Conservation (phyloP, 129 eudicot genomes). For the Gnaphalium uliginosum region DNA sequence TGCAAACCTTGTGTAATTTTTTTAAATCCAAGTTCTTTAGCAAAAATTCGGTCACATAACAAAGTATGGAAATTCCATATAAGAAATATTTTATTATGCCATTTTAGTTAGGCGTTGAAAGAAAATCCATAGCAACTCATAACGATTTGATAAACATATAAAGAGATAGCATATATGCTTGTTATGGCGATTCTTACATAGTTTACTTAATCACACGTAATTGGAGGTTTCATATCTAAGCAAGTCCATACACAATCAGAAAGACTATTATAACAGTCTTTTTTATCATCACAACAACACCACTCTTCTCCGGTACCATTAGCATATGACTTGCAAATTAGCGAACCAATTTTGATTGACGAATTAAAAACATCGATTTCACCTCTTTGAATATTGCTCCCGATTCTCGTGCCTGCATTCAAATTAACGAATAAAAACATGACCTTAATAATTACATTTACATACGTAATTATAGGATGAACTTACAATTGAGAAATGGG, state of each 20-base stretch:
- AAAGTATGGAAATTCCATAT: too few species aligned
- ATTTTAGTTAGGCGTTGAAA: neutral
- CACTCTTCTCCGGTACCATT: neutral
- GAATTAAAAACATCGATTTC: too few species aligned
- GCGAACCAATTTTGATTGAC: too few species aligned
- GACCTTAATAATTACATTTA: too few species aligned
- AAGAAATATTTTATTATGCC: neutral
- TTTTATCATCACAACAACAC: conserved; percentile 10
- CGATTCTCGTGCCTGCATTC: conserved; percentile 1
- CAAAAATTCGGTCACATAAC: too few species aligned
- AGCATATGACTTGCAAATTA: neutral
- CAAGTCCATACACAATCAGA: neutral
- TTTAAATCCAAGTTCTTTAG: too few species aligned
- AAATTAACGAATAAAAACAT: too few species aligned
- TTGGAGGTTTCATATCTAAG: neutral
- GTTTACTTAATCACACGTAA: too few species aligned
- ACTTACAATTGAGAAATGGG: too few species aligned
- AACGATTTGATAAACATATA: neutral
- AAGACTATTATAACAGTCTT: neutral
- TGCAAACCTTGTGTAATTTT: too few species aligned
- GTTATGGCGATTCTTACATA: too few species aligned
- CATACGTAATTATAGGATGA: too few species aligned
- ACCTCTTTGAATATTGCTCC: neutral
- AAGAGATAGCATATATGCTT: neutral
- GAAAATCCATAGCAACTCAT: neutral